Evolutionary conservation across 495 filamentous ascomycete species (phyloP).

Genomic region (Trichodelitschia bisporula): DNA sequence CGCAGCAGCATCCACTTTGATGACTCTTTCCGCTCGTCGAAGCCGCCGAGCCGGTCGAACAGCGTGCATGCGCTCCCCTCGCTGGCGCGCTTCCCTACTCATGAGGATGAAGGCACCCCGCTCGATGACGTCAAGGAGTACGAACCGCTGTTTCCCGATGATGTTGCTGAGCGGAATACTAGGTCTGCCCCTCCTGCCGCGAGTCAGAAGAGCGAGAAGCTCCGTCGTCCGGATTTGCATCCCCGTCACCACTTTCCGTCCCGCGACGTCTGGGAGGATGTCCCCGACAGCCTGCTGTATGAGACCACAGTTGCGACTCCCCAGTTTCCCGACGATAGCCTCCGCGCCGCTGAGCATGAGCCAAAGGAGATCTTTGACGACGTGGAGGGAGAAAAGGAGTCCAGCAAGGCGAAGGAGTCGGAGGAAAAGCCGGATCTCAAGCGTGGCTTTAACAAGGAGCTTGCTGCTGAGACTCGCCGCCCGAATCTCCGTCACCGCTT

Average conservation of each 20-base stretch:
- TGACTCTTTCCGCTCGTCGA: slow-evolving; percentile 24
- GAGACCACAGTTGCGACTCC: slow-evolving; percentile 70
- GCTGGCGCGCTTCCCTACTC: slow-evolving; percentile 25
- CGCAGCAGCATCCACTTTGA: slow-evolving; percentile 31
- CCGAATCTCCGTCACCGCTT: slow-evolving; percentile 48
- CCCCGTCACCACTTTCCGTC: slow-evolving; percentile 62
- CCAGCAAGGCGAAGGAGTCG: slow-evolving; percentile 17
- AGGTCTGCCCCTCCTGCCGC: no score
- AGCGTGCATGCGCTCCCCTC: slow-evolving; percentile 30
- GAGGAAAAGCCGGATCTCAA: slow-evolving; percentile 3
- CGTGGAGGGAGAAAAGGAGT: slow-evolving; percentile 21
- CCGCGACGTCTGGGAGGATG: slow-evolving; percentile 92
- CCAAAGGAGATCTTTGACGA: slow-evolving; percentile 1
- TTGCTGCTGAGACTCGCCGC: slow-evolving; percentile 12
- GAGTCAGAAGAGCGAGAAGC: slow-evolving; percentile 16
- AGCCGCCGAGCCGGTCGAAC: slow-evolving; percentile 45
- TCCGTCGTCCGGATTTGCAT: not conserved
- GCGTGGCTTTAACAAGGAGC: not conserved
- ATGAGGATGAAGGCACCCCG: slow-evolving; percentile 37
- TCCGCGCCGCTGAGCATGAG: slow-evolving; percentile 8
- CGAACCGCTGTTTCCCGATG: slow-evolving; percentile 71
- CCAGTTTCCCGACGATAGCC: slow-evolving; percentile 25
- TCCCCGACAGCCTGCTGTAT: slow-evolving; percentile 63
- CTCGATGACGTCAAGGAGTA: slow-evolving; percentile 85
- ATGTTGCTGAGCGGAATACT: slow-evolving; percentile 10